Base-by-base conservation (phyloP, 2,329 filamentous ascomycete genomes). In the Aureobasidium leucospermi region DNA sequence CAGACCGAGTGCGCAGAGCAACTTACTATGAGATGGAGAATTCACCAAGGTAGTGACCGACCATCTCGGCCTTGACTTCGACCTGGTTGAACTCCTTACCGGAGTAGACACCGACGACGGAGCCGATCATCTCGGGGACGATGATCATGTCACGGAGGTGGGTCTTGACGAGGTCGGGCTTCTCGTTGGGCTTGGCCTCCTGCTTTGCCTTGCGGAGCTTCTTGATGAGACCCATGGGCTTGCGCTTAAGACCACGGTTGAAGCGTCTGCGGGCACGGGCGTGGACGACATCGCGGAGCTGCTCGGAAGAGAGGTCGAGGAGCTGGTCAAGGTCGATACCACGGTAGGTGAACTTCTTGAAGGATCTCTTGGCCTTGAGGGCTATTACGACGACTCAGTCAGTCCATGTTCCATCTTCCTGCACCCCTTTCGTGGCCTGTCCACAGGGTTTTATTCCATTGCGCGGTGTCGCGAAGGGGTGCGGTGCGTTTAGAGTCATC, bases 81-180 rank as follows among this genome's bases (percentile, higher is more conserved):
- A 99, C 92, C 86, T 96, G 93, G 88, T 99, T 99, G 89, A 99
- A 99, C 82, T 97, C 92, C 88, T 99, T 99, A 77, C 94, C 94
- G 70, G 90, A 96, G 89, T 99, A 99, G 85, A 99, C 94, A 78
- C 92, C 94, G 74, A 99, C 89, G 74, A 99, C 93, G 80, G 85
- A 89, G 74, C 94, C 94, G 77, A 99, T 99, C 94, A 99, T 97
- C 86, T 99, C 94, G 73, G 94, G 94, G 71, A 99, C 94, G 76
- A 99, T 87, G 79, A 99, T 96, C 94, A 99, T 99, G 85, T 99
- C 88, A 81, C 93, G 92, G 74, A 99, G 88, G 80, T 99, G 93
- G 66, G 93, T 99, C 89, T 96, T 96, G 85, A 97, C 93, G 74
- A 94, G 85, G 76, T 96, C 92, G 77, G 93, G 93, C 90, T 97